Base-by-base conservation (phyloP, 148 eudicot species). In the Heliosperma pusillum region DNA sequence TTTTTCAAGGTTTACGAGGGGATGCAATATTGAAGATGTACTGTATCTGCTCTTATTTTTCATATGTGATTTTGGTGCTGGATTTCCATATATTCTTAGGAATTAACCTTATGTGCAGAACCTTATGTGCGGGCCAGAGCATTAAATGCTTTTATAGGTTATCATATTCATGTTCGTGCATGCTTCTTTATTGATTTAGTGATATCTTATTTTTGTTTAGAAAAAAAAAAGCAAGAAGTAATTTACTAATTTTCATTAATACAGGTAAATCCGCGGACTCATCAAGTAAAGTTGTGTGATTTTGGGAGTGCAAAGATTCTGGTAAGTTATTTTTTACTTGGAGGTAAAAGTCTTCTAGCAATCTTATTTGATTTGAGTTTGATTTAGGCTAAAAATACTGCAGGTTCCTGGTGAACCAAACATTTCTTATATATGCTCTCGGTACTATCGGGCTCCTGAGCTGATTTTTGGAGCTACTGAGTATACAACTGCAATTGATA, bases 241-340 rank as follows among this genome's bases (percentile, higher is more conserved):
- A 15, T 30, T 47, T 69, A 0, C 20, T 69, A 30, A 15, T 30
- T 47, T 69, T 1, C 20, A 70, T 65, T 80, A 52, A 58, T 45
- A 76, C 86, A 94, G 98, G 98, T 94, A 50, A 90, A 94, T 83
- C 88, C 96, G 58, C 93, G 83, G 42, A 92, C 93, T 15, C 97
- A 94, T 74, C 87, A 94, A 82, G 87, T 94, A 44, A 94, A 94
- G 83, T 74, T 92, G 42, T 94, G 98, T 65, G 98, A 95, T 85
- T 90, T 95, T 78, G 98, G 98, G 27, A 95, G 98, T 80, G 98
- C 98, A 59, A 95, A 95, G 86, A 88, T 85, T 82, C 74, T 95
- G 98, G 98, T 94, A 89, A 74, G 88, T 60, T 42, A 0, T 52
- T 63, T 50, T 66, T 47, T 27, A 5, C 27, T 33, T 44, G 25